Percentiles rank a stretch among this genome's conserved stretches.
These are phyloP conservation scores for Ceratocystis eucalypticola DNA, from an alignment of 2,329 filamentous ascomycete species.

Conservation along the genomic window DNA sequence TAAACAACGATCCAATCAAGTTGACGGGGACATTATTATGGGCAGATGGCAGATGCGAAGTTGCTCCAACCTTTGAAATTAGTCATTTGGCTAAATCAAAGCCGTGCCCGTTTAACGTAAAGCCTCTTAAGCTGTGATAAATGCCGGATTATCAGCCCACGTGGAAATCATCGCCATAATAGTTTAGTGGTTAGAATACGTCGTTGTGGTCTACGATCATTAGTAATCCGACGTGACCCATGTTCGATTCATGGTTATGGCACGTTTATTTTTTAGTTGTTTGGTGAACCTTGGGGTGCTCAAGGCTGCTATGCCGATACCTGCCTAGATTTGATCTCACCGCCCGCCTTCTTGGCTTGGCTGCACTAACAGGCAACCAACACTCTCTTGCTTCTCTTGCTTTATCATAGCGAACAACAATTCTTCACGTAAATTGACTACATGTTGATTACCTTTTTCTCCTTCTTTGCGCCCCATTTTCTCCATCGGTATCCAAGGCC, in stretches of 20 bases:
- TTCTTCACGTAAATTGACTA: too few species aligned
- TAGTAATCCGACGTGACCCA: constrained; percentile 17
- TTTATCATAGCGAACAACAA: too few species aligned
- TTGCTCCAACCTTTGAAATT: background rate
- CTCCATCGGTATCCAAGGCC: too few species aligned
- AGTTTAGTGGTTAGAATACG: constrained; percentile 20
- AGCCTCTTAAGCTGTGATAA: background rate
- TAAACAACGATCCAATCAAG: too few species aligned
- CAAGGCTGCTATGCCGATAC: too few species aligned
- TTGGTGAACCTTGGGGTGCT: background rate
- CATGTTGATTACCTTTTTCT: too few species aligned
- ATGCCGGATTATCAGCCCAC: background rate
- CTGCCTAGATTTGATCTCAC: too few species aligned
- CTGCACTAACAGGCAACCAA: too few species aligned
- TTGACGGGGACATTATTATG: too few species aligned
- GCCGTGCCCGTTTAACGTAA: accelerated
- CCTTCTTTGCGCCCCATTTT: too few species aligned
- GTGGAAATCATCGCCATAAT: constrained; percentile 10
- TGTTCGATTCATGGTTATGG: constrained; percentile 20
- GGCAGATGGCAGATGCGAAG: background rate
- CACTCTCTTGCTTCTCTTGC: too few species aligned
- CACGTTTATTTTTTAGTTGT: background rate
- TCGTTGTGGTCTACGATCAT: constrained; percentile 14
- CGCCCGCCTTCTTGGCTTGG: too few species aligned
- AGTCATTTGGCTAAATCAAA: background rate